phyloP scores from a whole-genome alignment of 257 asterid genomes.

The Mentha longifolia region DNA sequence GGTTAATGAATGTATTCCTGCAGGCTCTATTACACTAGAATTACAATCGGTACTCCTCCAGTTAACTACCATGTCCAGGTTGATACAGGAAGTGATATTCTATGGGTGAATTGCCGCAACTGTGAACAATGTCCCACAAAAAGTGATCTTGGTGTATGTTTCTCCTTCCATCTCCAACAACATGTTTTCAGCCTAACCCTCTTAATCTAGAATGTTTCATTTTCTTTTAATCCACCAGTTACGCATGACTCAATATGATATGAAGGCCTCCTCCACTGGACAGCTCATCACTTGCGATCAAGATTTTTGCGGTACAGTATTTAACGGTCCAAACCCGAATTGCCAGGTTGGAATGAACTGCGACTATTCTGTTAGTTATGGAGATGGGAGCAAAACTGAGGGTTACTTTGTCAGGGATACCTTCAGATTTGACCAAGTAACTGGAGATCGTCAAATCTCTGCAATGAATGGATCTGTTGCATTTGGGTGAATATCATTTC shows the following conservation, averaged over 20 bases:
- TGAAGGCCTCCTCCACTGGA: constrained; percentile 58
- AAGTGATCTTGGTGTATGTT: constrained; percentile 55
- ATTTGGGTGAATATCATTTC: constrained; percentile 54
- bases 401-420: constrained; percentile 61
- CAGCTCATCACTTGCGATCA: constrained; percentile 53
- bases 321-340: constrained; percentile 38
- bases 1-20: constrained; percentile 27
- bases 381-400: constrained; percentile 65
- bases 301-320: constrained; percentile 48
- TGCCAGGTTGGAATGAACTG: constrained; percentile 58
- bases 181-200: background rate
- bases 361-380: constrained; percentile 52
- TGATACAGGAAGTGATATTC: constrained; percentile 73
- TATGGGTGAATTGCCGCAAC: constrained; percentile 63
- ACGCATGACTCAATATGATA: constrained; percentile 50
- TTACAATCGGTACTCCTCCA: constrained; percentile 63
- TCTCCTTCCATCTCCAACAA: constrained; percentile 21
- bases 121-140: constrained; percentile 60
- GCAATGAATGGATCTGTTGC: constrained; percentile 53
- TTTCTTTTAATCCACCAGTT: constrained; percentile 44
- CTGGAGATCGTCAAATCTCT: constrained; percentile 49
- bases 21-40: constrained; percentile 67
- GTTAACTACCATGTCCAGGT: constrained; percentile 65
- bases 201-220: constrained; percentile 9
- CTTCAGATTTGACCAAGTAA: constrained; percentile 51